Evolutionary conservation across 176 grass and related monocot species (phyloP).

Genomic region (Stipa capillata): DNA sequence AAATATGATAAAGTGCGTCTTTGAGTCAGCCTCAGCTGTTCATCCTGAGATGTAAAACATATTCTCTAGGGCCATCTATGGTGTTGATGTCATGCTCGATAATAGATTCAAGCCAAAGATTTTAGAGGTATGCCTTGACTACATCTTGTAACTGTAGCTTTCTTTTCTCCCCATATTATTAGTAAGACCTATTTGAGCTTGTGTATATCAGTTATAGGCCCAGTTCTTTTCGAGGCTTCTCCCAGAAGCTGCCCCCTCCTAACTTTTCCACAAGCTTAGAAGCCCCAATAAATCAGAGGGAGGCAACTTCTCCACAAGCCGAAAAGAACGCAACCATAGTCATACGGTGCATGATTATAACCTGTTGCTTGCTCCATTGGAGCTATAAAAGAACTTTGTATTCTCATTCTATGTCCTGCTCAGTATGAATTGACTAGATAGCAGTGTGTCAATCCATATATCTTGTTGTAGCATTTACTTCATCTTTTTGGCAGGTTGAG

Average conservation of each 20-base stretch:
- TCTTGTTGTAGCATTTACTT: not conserved
- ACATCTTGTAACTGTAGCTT: not conserved
- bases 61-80: conserved; percentile 78
- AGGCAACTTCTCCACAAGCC: too few species aligned
- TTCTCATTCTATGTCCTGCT: not conserved
- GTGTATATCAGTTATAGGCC: not conserved
- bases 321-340: too few species aligned
- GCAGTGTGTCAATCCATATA: not conserved
- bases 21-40: conserved; percentile 74
- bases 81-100: conserved; percentile 94
- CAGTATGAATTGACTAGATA: not conserved
- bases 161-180: not conserved
- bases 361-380: too few species aligned
- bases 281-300: too few species aligned
- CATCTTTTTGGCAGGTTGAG: not conserved
- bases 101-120: conserved; percentile 67
- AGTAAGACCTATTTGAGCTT: not conserved
- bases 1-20: conserved; percentile 53
- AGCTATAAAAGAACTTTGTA: not conserved
- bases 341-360: not conserved
- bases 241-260: too few species aligned
- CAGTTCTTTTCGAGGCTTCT: too few species aligned
- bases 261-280: too few species aligned
- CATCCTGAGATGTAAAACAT: conserved; percentile 89
- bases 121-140: conserved; percentile 54